Percentiles rank a stretch among this genome's conserved stretches.
phyloP scores from a whole-genome alignment of 2,329 filamentous ascomycete species.

The Penicillium olsonii region DNA sequence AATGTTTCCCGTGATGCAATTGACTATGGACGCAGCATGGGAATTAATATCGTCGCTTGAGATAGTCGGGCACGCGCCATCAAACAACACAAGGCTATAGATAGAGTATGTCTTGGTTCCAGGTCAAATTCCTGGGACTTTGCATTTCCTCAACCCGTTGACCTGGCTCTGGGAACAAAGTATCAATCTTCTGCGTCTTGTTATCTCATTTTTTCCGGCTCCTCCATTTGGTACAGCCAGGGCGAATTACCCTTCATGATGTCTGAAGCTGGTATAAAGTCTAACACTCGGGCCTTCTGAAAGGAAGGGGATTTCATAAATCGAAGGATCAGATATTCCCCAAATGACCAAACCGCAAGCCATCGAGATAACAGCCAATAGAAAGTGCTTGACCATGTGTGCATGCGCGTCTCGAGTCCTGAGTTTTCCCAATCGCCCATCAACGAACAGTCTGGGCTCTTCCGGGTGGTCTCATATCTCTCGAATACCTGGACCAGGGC shows the following conservation, averaged over 20 bases:
- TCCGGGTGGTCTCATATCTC: constrained; percentile 6
- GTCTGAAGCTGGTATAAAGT: constrained; percentile 9
- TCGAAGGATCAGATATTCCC: constrained; percentile 6
- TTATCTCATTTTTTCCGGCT: neutral
- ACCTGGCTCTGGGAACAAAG: no score
- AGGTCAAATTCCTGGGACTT: no score
- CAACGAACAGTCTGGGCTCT: constrained; percentile 9
- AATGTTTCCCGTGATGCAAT: constrained; percentile 36
- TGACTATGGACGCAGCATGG: constrained; percentile 32
- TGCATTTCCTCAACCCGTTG: no score
- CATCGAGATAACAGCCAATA: constrained; percentile 13
- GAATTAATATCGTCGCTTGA: constrained; percentile 29
- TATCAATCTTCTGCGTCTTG: no score
- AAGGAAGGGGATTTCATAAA: constrained; percentile 7
- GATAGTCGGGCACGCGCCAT: no score
- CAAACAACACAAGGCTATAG: no score
- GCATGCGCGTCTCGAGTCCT: constrained; percentile 14
- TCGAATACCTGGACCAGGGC: constrained; percentile 6
- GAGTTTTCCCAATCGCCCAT: constrained; percentile 7
- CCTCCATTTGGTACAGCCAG: constrained; percentile 11
- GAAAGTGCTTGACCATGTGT: constrained; percentile 8
- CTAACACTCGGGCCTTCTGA: constrained; percentile 11
- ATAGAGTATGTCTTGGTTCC: no score
- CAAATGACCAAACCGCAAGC: neutral
- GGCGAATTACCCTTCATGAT: constrained; percentile 12